Conservation (phyloP, 2,329 filamentous ascomycete species). For the Zasmidium citrigriseum region DNA sequence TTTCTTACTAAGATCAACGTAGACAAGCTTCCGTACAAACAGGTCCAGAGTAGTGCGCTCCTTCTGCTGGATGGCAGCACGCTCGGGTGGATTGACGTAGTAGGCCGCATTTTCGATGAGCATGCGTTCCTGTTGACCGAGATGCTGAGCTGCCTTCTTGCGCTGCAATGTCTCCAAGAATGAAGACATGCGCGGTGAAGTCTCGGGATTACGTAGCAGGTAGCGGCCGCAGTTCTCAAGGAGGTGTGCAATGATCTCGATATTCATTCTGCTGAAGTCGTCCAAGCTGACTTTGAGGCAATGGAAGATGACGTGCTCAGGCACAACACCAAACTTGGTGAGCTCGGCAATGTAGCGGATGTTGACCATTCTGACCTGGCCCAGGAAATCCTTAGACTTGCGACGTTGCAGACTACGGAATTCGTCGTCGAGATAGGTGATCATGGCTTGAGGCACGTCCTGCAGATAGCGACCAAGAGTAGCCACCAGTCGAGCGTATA, state of each 20-base stretch:
- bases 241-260: conserved; percentile 95
- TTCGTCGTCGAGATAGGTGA: conserved; percentile 91
- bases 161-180: conserved; percentile 94
- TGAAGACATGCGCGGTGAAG: conserved; percentile 85
- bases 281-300: conserved; percentile 97
- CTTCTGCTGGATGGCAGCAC: conserved; percentile 93
- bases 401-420: conserved; percentile 95
- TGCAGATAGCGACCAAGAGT: conserved; percentile 92
- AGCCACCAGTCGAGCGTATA: conserved; percentile 89
- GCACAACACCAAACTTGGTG: conserved; percentile 96
- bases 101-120: conserved; percentile 97
- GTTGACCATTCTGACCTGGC: conserved; percentile 89
- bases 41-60: conserved; percentile 91
- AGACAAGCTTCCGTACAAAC: conserved; percentile 90
- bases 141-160: conserved; percentile 93
- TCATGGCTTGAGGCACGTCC: conserved; percentile 88
- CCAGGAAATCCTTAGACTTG: conserved; percentile 96
- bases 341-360: conserved; percentile 97
- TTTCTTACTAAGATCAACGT: conserved; percentile 89
- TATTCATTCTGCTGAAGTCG: conserved; percentile 98
- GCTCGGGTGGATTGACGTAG: conserved; percentile 92
- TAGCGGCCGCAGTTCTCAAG: conserved; percentile 96
- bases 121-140: conserved; percentile 96
- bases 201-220: conserved; percentile 87
- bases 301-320: conserved; percentile 98